Conservation (phyloP, 106 monocot species). For the Ottelia alismoides region DNA sequence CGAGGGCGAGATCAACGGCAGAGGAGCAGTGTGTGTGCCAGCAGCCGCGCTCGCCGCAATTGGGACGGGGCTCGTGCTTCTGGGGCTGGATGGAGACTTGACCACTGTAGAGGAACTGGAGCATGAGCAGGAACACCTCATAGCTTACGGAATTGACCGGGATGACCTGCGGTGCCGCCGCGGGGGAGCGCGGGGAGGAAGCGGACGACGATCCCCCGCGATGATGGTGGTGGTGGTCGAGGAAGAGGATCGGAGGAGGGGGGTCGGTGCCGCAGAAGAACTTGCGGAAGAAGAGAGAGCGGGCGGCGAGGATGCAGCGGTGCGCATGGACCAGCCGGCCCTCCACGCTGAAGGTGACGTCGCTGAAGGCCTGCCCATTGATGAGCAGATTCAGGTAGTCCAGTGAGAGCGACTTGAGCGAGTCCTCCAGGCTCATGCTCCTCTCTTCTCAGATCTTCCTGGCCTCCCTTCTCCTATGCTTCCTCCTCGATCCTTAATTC, state of each 20-base stretch:
- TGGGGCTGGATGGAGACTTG: conserved; percentile 80
- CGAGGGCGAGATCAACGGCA: conserved; percentile 92
- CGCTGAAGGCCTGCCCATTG: conserved; percentile 91
- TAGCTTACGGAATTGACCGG: conserved; percentile 88
- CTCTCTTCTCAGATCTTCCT: neutral
- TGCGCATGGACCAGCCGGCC: conserved; percentile 82
- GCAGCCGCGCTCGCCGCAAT: conserved; percentile 60
- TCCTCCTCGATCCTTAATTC: neutral
- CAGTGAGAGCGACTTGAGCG: conserved; percentile 67
- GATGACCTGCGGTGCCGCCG: conserved; percentile 24
- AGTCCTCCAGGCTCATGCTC: conserved; percentile 28
- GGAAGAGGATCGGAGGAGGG: conserved; percentile 13
- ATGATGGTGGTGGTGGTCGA: conserved; percentile 4
- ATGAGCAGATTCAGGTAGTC: conserved; percentile 96
- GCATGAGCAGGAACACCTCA: conserved; percentile 68
- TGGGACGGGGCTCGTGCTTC: conserved; percentile 78
- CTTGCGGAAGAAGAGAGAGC: conserved; percentile 76
- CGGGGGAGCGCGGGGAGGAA: conserved; percentile 13
- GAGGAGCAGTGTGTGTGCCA: conserved; percentile 96
- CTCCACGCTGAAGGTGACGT: conserved; percentile 84
- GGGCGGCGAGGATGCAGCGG: conserved; percentile 80
- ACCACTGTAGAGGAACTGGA: conserved; percentile 92
- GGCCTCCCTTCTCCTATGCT: neutral
- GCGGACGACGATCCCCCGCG: conserved; percentile 1
- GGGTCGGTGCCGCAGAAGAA: conserved; percentile 61